Conservation (phyloP, 352 stramenopile genomes). For the Phytophthora tentaculata region DNA sequence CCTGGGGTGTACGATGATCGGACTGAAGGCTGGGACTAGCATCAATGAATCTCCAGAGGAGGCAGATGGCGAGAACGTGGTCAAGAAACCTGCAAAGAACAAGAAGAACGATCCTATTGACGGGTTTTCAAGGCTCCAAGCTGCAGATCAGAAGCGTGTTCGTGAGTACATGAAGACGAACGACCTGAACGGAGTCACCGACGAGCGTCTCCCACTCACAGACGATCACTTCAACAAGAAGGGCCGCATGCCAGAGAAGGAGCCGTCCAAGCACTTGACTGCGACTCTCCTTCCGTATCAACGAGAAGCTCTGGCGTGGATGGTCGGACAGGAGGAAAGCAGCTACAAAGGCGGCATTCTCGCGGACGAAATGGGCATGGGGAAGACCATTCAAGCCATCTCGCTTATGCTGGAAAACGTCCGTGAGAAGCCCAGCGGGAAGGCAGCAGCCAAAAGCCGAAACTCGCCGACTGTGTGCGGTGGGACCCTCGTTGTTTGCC, state of each 20-base stretch:
- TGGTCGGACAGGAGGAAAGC: constrained; percentile 91
- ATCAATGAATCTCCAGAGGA: constrained; percentile 25
- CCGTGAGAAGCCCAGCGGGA: constrained; percentile 39
- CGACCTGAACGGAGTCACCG: constrained; percentile 52
- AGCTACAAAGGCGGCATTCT: constrained; percentile 95
- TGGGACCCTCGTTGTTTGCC: constrained; percentile 97
- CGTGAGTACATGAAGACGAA: constrained; percentile 67
- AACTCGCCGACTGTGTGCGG: constrained; percentile 37
- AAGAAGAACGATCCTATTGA: constrained; percentile 50
- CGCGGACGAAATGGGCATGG: constrained; percentile 98
- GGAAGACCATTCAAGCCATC: constrained; percentile 98
- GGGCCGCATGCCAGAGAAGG: constrained; percentile 63
- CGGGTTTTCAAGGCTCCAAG: constrained; percentile 49
- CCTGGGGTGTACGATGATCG: constrained; percentile 41
- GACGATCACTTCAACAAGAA: constrained; percentile 84
- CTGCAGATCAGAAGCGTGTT: constrained; percentile 54
- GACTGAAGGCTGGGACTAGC: constrained; percentile 19
- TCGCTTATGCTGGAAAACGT: constrained; percentile 94
- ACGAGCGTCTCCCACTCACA: constrained; percentile 71
- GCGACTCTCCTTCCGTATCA: constrained; percentile 98
- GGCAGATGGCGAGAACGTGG: constrained; percentile 14
- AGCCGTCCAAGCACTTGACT: constrained; percentile 81
- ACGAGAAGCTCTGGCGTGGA: constrained; percentile 97
- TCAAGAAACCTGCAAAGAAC: constrained; percentile 14
- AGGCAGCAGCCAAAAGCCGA: constrained; percentile 21